These are phyloP conservation scores for Pseudodiploospora longispora DNA, from an alignment of 2,329 filamentous ascomycete genomes.

Conservation along the genomic window DNA sequence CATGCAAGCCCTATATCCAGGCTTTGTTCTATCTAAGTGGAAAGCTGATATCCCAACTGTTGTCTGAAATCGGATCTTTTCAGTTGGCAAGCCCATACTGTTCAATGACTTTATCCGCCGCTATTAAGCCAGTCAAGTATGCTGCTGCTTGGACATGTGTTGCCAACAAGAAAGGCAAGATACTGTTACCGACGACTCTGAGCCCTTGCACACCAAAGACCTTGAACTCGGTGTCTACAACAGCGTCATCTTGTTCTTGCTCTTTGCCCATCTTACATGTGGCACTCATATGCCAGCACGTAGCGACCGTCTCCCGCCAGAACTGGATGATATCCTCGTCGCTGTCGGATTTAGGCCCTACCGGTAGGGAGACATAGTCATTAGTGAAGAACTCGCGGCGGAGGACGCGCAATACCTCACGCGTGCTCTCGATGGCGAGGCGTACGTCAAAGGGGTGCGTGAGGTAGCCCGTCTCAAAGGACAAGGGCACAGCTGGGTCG, in stretches of 20 bases:
- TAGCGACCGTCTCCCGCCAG: slow-evolving; percentile 35
- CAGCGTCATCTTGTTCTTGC: slow-evolving; percentile 30
- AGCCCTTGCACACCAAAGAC: slow-evolving; percentile 40
- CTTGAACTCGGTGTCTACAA: slow-evolving; percentile 41
- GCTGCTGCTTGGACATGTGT: slow-evolving; percentile 45
- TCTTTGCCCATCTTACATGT: slow-evolving; percentile 49
- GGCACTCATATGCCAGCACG: slow-evolving; percentile 48
- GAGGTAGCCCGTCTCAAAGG: slow-evolving; percentile 46
- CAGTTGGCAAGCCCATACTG: background rate
- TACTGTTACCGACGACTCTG: slow-evolving; percentile 42
- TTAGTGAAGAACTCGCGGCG: slow-evolving; percentile 34
- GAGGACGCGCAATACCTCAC: slow-evolving; percentile 33
- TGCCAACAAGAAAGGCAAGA: slow-evolving; percentile 42
- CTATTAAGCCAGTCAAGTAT: slow-evolving; percentile 22
- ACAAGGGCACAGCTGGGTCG: slow-evolving; percentile 40
- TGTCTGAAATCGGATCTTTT: background rate
- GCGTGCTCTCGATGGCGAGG: slow-evolving; percentile 38
- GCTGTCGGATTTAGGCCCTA: slow-evolving; percentile 35
- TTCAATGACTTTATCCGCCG: background rate
- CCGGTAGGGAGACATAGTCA: slow-evolving; percentile 32
- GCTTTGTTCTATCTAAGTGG: too few relatives aligned
- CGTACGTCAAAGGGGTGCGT: slow-evolving; percentile 46
- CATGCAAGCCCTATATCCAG: too few relatives aligned
- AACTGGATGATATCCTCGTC: slow-evolving; percentile 45
- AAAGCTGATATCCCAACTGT: too few relatives aligned